phyloP scores from a whole-genome alignment of 164 flowering plant species.

The Vitis amurensis region DNA sequence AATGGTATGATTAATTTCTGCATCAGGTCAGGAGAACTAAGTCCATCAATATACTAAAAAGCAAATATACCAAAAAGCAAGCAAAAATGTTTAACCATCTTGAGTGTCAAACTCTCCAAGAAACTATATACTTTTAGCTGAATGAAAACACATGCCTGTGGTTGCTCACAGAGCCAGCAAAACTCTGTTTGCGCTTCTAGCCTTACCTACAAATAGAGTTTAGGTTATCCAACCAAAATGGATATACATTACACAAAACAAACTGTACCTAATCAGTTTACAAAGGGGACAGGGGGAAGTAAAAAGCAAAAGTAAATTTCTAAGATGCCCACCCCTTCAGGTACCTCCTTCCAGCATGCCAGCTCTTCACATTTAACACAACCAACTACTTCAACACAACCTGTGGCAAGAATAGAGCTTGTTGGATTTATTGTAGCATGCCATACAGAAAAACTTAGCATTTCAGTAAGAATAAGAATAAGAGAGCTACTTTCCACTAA shows the following conservation, averaged over 20 bases:
- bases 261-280: background rate
- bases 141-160: conserved; percentile 55
- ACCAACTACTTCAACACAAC: conserved; percentile 88
- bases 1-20: conserved; percentile 82
- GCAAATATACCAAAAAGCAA: background rate
- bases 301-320: conserved; percentile 3
- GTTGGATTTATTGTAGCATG: background rate
- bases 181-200: conserved; percentile 80
- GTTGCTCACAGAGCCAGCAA: conserved; percentile 92
- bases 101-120: no score
- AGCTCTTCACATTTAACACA: conserved; percentile 79
- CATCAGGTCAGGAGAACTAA: conserved; percentile 10
- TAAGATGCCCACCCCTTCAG: conserved; percentile 60
- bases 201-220: conserved; percentile 50
- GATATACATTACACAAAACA: background rate
- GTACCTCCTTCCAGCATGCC: conserved; percentile 67
- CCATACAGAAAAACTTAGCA: no score
- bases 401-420: conserved; percentile 30
- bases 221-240: no score
- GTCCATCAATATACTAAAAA: background rate
- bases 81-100: no score
- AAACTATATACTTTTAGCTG: no score
- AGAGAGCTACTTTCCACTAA: no score
- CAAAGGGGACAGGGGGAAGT: background rate
- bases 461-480: no score